These are phyloP conservation scores for Alternaria consortialis DNA, from an alignment of 2,329 filamentous ascomycete genomes.

Conservation along the genomic window DNA sequence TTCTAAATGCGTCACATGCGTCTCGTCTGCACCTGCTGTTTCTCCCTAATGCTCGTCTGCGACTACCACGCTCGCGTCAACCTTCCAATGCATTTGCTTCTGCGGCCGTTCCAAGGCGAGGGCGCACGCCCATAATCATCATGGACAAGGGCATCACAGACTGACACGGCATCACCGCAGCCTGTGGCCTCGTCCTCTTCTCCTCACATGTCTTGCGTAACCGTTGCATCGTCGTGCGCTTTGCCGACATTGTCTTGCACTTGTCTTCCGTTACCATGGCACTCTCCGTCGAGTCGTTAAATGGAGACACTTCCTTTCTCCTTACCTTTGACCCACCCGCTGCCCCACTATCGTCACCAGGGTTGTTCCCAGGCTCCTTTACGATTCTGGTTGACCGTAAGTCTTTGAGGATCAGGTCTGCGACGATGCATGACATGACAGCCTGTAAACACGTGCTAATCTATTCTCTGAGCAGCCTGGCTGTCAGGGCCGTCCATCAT, in stretches of 20 bases:
- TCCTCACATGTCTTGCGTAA: constrained; percentile 9
- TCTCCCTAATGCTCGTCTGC: constrained; percentile 10
- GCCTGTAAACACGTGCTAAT: constrained; percentile 9
- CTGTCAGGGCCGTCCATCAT: constrained; percentile 68
- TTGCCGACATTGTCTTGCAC: constrained; percentile 7
- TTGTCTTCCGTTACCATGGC: constrained; percentile 60
- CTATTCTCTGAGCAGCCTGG: constrained; percentile 59
- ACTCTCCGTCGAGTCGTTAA: constrained; percentile 69
- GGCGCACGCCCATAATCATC: constrained; percentile 13
- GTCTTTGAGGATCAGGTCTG: neutral
- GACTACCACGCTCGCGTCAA: constrained; percentile 18
- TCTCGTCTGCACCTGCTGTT: constrained; percentile 20
- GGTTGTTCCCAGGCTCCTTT: constrained; percentile 61
- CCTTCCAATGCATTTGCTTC: constrained; percentile 14
- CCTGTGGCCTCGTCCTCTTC: constrained; percentile 3
- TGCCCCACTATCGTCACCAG: constrained; percentile 51
- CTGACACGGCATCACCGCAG: constrained; percentile 7
- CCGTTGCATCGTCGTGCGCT: constrained; percentile 5
- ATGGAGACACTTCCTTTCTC: constrained; percentile 71
- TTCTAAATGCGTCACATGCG: constrained; percentile 11
- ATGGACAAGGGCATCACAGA: constrained; percentile 18
- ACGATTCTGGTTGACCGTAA: constrained; percentile 72
- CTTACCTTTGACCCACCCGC: constrained; percentile 67
- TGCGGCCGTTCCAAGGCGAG: constrained; percentile 8
- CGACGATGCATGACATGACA: neutral